phyloP scores from a whole-genome alignment of 2,329 filamentous ascomycete genomes.

The Alternaria brassicicola region DNA sequence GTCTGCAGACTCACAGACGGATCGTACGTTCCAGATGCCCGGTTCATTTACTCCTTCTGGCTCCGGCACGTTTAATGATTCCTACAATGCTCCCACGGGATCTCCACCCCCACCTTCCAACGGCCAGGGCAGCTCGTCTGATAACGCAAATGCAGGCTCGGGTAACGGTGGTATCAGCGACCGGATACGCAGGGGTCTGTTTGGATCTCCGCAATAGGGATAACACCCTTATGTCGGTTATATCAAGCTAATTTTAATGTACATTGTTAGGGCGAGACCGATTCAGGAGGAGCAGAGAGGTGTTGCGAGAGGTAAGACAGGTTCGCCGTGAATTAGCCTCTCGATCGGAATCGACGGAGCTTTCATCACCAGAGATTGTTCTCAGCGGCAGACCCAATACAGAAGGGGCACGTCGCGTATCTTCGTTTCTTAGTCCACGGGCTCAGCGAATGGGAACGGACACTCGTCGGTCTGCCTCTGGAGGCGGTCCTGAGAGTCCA shows the following conservation, averaged over 20 bases:
- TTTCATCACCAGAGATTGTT: background rate
- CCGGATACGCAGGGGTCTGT: slow-evolving; percentile 45
- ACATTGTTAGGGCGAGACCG: slow-evolving; percentile 3
- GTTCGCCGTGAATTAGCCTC: background rate
- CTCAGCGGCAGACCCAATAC: slow-evolving; percentile 2
- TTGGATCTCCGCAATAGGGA: slow-evolving; percentile 31
- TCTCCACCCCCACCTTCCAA: slow-evolving; percentile 12
- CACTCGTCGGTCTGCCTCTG: slow-evolving; percentile 4
- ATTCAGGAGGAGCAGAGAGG: slow-evolving; percentile 4
- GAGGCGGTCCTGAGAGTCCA: slow-evolving; percentile 5
- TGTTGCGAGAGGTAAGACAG: slow-evolving; percentile 1
- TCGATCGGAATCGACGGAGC: background rate
- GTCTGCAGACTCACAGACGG: slow-evolving; percentile 2
- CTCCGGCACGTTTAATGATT: slow-evolving; percentile 27
- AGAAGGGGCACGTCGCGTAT: slow-evolving; percentile 1
- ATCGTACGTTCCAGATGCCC: slow-evolving; percentile 33
- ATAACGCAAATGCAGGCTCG: slow-evolving; percentile 17
- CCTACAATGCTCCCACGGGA: slow-evolving; percentile 25
- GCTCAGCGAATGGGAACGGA: background rate
- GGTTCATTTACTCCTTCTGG: slow-evolving; percentile 35
- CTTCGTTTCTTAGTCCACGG: slow-evolving; percentile 1
- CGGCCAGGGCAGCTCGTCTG: slow-evolving; percentile 8
- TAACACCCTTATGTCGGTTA: slow-evolving; percentile 8
- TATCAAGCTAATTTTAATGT: slow-evolving; percentile 5
- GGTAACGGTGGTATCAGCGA: slow-evolving; percentile 33